A percentile compares a stretch with the other conserved stretches of the same genome.
phyloP scores from a whole-genome alignment of 2,329 filamentous ascomycete species.

The Myriosclerotinia scirpicola region DNA sequence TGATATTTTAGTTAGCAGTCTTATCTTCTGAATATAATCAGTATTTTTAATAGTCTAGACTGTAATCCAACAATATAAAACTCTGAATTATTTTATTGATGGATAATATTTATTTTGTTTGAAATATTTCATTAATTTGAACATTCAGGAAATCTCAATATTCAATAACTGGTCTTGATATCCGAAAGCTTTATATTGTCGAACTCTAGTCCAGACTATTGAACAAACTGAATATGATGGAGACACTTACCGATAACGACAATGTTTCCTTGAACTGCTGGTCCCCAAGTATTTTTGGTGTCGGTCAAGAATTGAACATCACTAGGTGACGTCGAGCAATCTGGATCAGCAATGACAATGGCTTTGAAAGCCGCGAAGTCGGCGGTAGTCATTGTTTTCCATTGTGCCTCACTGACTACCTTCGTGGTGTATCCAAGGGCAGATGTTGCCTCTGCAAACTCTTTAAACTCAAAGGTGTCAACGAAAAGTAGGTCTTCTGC shows the following conservation, averaged over 20 bases:
- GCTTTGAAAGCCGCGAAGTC: constrained; percentile 49
- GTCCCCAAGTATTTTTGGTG: constrained; percentile 45
- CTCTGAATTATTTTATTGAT: too few relatives aligned
- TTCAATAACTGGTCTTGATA: too few relatives aligned
- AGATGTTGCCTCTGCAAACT: constrained; percentile 31
- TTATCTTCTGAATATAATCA: not conserved
- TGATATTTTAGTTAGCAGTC: not conserved
- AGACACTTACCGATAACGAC: constrained; percentile 43
- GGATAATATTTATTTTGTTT: too few relatives aligned
- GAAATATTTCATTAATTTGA: too few relatives aligned
- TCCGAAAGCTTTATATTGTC: too few relatives aligned
- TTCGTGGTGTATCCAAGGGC: constrained; percentile 39
- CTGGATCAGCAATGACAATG: constrained; percentile 46
- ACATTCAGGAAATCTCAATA: too few relatives aligned
- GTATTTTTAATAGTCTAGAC: too few relatives aligned
- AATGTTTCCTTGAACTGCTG: constrained; percentile 46
- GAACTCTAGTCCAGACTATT: too few relatives aligned
- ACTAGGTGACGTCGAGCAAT: constrained; percentile 39
- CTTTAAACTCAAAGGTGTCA: constrained; percentile 37
- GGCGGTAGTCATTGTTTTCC: constrained; percentile 43
- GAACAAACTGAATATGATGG: too few relatives aligned
- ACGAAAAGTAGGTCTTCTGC: constrained; percentile 42
- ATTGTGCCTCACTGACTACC: constrained; percentile 42
- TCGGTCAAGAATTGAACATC: constrained; percentile 44
- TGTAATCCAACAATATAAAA: too few relatives aligned